Percentiles rank a stretch among this genome's conserved stretches.
phyloP scores from a whole-genome alignment of 306 rosid species.

The Parietaria judaica region DNA sequence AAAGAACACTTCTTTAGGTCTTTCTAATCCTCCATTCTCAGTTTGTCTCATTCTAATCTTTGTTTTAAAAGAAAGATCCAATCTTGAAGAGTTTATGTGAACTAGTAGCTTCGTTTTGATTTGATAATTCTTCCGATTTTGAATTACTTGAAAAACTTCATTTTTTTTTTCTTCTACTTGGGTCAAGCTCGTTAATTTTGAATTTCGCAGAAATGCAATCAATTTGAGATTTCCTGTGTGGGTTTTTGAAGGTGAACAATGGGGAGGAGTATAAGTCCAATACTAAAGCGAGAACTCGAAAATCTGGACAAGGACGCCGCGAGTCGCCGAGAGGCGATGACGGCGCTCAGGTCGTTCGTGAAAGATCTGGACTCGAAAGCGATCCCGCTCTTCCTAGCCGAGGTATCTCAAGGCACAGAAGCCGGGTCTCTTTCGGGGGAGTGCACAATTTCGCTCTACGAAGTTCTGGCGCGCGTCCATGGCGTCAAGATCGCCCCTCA shows the following conservation, averaged over 20 bases:
- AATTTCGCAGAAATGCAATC: not conserved
- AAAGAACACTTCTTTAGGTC: not conserved
- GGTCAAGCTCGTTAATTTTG: not conserved
- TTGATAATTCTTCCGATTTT: not conserved
- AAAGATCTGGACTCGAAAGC: conserved; percentile 69
- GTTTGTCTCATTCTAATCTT: too few relatives aligned
- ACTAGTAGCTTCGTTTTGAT: not conserved
- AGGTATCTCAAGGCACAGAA: conserved; percentile 77
- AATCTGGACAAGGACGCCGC: conserved; percentile 73
- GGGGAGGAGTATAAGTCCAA: conserved; percentile 51
- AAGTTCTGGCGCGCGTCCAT: conserved; percentile 83
- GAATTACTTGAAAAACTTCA: not conserved
- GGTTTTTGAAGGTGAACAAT: conserved; percentile 31
- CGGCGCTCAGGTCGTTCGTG: conserved; percentile 59
- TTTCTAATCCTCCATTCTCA: too few relatives aligned
- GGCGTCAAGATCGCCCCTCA: conserved; percentile 69
- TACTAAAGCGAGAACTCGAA: conserved; percentile 46
- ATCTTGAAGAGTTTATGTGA: too few relatives aligned
- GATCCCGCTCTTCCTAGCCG: conserved; percentile 73
- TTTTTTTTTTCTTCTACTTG: not conserved
- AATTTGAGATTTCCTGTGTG: not conserved
- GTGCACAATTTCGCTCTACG: conserved; percentile 67
- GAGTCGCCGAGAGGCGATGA: conserved; percentile 72
- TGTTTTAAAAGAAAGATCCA: too few relatives aligned
- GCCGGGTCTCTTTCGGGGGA: conserved; percentile 60